Percentiles rank a stretch among this genome's conserved stretches.
Evolutionary conservation across 176 grass and related monocot species (phyloP).

Genomic region (Avena insularis): DNA sequence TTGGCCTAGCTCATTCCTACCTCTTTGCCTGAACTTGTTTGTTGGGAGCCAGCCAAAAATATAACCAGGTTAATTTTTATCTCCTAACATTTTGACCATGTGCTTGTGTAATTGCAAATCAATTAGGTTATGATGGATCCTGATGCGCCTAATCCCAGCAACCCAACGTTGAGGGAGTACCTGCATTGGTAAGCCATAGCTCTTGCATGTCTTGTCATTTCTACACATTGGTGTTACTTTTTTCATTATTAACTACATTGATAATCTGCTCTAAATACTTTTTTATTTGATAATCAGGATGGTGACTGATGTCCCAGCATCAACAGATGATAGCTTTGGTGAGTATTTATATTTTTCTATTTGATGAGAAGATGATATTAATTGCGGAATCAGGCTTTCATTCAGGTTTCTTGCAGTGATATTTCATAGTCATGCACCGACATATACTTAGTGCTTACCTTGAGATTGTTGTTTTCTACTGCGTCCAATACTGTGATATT

Average conservation of each 20-base stretch:
- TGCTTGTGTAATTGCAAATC: constrained; percentile 54
- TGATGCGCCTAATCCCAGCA: constrained; percentile 93
- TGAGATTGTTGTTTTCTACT: background rate
- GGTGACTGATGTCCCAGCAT: constrained; percentile 89
- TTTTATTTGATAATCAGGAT: constrained; percentile 59
- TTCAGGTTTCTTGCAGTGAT: background rate
- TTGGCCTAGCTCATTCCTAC: constrained; percentile 6
- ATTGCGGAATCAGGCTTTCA: background rate
- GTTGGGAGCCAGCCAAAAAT: constrained; percentile 7
- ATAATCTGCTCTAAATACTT: background rate
- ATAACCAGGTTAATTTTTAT: constrained; percentile 46
- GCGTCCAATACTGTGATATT: no score
- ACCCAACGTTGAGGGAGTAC: constrained; percentile 77
- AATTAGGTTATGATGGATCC: constrained; percentile 94
- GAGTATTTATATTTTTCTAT: constrained; percentile 38
- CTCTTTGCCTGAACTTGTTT: constrained; percentile 25
- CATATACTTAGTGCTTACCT: background rate
- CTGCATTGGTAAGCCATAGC: constrained; percentile 74
- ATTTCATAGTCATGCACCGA: background rate
- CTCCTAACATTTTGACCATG: constrained; percentile 47
- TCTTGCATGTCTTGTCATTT: constrained; percentile 21
- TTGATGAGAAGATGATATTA: background rate
- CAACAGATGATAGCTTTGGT: constrained; percentile 85
- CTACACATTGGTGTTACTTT: background rate
- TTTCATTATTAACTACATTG: background rate